Base-by-base conservation (phyloP, 495 filamentous ascomycete genomes). In the Aspergillus panamensis region DNA sequence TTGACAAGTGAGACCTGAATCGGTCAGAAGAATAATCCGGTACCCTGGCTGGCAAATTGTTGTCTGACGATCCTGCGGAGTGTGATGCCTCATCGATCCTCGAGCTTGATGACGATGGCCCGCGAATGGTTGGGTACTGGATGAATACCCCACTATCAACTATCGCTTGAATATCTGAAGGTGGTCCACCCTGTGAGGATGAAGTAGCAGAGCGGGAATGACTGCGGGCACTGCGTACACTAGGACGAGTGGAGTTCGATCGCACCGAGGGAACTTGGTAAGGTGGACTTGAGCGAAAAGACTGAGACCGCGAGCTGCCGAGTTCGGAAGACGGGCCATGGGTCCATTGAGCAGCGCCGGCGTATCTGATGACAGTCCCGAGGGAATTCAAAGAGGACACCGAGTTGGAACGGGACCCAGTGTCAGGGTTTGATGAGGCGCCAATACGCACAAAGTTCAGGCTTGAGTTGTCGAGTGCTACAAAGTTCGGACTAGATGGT, bases 1-100 rank as follows among this genome's bases (percentile, higher is more conserved):
- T 86, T 17, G 88, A 90, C 12, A 92, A 77, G 66, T 88, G 85
- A 63, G 87, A 85, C 68, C 87, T 89, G 82, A 87, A 88, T 73
- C 82, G 82, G 52, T 73, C 72, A 8, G 72, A 72, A 16, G 69
- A 67, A 19, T 68, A 68, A 42, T 78, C 77, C 1, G 66, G 62
- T 29, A 67, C 69, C 43, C 63, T 69, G 37, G 68, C 72, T 16
- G 60, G 72, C 10, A 51, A 19, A 43, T 47, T 59, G 29, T 45
- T 37, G 14, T 61, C 55, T 9, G 49, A 32, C 8, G 47, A 48
- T 40, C 60, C 69, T 17, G 65, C 63, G 6, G 63, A 62, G 9
- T 67, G 57, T 3, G 77, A 77, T 9, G 67, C 64, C 19, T 39
- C 39, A 13, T 80, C 76, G 10, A 73, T 74, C 55, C 75, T 73